A percentile compares a stretch with the other conserved stretches of the same genome.
These are phyloP conservation scores for Neonectria punicea DNA, from an alignment of 2,329 filamentous ascomycete genomes.

Conservation along the genomic window DNA sequence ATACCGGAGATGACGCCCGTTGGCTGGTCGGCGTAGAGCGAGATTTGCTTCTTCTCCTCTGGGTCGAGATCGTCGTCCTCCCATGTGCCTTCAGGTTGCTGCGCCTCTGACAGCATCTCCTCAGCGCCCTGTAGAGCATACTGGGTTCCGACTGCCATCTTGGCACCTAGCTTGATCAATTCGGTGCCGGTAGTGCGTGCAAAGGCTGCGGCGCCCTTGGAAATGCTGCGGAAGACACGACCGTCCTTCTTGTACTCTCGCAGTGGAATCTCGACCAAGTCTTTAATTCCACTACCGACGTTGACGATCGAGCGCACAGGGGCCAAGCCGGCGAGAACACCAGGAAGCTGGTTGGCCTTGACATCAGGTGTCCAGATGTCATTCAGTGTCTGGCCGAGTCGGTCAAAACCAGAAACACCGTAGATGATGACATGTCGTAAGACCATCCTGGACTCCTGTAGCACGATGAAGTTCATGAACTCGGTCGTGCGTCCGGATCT, in stretches of 20 bases:
- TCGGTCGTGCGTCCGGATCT: slow-evolving; percentile 94
- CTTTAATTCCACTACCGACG: slow-evolving; percentile 85
- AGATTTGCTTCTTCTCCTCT: slow-evolving; percentile 82
- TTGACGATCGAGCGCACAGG: slow-evolving; percentile 92
- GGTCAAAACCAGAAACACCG: slow-evolving; percentile 89
- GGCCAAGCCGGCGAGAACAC: slow-evolving; percentile 87
- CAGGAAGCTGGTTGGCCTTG: slow-evolving; percentile 86
- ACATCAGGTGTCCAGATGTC: slow-evolving; percentile 98
- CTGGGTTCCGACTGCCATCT: slow-evolving; percentile 93
- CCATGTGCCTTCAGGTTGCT: slow-evolving; percentile 53
- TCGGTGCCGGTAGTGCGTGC: slow-evolving; percentile 94
- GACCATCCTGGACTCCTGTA: slow-evolving; percentile 88
- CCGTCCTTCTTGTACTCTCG: slow-evolving; percentile 95
- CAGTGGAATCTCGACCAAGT: slow-evolving; percentile 90
- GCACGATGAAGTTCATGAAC: slow-evolving; percentile 97
- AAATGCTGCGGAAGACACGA: slow-evolving; percentile 87
- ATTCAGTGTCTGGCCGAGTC: slow-evolving; percentile 88
- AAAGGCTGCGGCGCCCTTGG: slow-evolving; percentile 90
- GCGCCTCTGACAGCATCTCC: slow-evolving; percentile 70
- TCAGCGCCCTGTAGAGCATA: slow-evolving; percentile 92
- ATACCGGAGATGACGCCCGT: slow-evolving; percentile 88
- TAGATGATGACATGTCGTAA: slow-evolving; percentile 93
- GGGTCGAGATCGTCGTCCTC: slow-evolving; percentile 73
- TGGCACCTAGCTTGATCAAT: slow-evolving; percentile 92
- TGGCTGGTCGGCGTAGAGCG: slow-evolving; percentile 93